These are phyloP conservation scores for Athelia sp. DNA, from an alignment of 1,284 basidiomycete species.

Conservation along the genomic window DNA sequence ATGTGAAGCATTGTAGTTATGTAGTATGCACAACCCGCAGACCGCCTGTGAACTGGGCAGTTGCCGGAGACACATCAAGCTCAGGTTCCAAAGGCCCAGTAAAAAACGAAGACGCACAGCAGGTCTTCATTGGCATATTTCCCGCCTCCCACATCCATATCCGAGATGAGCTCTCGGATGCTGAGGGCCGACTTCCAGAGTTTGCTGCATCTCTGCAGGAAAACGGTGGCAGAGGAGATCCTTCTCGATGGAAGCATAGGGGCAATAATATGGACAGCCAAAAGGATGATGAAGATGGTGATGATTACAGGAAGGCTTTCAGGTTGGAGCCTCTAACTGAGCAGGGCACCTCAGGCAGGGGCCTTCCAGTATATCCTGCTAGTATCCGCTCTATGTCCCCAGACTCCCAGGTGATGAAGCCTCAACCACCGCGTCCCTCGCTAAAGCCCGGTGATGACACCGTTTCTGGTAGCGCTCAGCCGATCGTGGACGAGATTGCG, in stretches of 20 bases:
- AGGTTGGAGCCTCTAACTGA: conserved; percentile 69
- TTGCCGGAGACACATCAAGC: conserved; percentile 47
- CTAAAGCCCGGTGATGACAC: conserved; percentile 93
- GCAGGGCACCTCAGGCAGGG: conserved; percentile 63
- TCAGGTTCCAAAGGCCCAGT: conserved; percentile 36
- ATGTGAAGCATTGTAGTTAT: conserved; percentile 51
- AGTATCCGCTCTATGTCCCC: conserved; percentile 66
- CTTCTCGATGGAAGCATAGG: conserved; percentile 40
- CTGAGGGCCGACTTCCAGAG: conserved; percentile 79
- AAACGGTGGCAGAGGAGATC: conserved; percentile 29
- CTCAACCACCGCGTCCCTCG: conserved; percentile 87
- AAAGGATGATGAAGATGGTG: conserved; percentile 69
- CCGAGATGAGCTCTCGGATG: conserved; percentile 85
- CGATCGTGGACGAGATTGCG: conserved; percentile 95
- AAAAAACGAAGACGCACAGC: conserved; percentile 65
- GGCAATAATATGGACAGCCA: conserved; percentile 58
- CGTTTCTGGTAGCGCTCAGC: conserved; percentile 74
- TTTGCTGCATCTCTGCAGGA: conserved; percentile 47
- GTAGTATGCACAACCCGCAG: conserved; percentile 79
- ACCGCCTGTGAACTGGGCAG: conserved; percentile 62
- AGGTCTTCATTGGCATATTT: conserved; percentile 95
- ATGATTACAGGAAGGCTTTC: conserved; percentile 51
- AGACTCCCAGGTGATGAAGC: conserved; percentile 65
- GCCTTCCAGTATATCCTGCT: conserved; percentile 61
- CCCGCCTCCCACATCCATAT: conserved; percentile 88